A percentile compares a stretch with the other conserved stretches of the same genome.
Evolutionary conservation across 805 yeast genomes (phyloP).

Genomic region (Wickerhamiella bombiphila): DNA sequence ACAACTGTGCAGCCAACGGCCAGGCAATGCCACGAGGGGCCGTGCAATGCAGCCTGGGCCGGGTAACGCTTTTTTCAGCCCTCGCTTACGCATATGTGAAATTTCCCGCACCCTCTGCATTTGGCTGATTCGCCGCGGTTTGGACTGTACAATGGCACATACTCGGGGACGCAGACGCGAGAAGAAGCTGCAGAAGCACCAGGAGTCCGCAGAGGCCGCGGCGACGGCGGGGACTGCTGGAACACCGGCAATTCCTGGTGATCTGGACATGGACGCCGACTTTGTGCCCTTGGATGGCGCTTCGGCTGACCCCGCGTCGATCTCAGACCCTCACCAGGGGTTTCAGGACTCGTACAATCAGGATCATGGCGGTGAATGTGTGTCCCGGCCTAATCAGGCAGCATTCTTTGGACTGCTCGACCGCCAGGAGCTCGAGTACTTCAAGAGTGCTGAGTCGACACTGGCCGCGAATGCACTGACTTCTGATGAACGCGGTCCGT

Average conservation of each 20-base stretch:
- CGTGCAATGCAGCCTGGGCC: no score
- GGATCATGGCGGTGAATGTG: not conserved
- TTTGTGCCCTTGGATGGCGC: conserved; percentile 17
- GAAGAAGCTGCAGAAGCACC: conserved; percentile 9
- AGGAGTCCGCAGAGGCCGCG: conserved; percentile 1
- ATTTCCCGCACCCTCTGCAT: no score
- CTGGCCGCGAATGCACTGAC: conserved; percentile 69
- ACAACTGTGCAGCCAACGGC: no score
- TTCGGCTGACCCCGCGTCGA: conserved; percentile 1
- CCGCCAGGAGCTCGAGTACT: conserved; percentile 72
- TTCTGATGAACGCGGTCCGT: conserved; percentile 56
- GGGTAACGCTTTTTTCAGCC: no score
- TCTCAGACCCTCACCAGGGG: conserved; percentile 6
- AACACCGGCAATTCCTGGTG: no score
- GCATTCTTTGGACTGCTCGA: conserved; percentile 82
- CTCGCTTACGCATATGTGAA: no score
- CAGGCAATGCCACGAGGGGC: no score
- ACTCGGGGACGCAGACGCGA: conserved; percentile 13
- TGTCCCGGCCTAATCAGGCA: conserved; percentile 13
- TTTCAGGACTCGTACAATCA: conserved; percentile 6
- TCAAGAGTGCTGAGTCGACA: conserved; percentile 82
- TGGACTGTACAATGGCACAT: no score
- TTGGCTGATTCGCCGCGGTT: no score
- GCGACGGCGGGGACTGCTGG: no score
- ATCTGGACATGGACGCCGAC: conserved; percentile 11